phyloP scores from a whole-genome alignment of 768 basidiomycete species.

The Dacryopinax primogenitus region DNA sequence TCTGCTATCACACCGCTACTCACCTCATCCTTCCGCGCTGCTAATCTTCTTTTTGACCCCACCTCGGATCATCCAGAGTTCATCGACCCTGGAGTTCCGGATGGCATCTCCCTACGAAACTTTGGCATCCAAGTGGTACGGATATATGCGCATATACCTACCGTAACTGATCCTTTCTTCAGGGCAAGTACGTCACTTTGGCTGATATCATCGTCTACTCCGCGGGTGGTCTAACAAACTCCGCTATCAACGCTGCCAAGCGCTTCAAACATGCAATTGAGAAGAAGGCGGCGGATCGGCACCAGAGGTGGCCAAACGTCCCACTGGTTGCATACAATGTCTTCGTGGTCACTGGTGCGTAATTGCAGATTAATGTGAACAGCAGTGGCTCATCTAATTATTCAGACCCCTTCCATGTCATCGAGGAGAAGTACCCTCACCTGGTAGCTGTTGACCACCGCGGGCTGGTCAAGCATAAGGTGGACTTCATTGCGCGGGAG shows the following conservation, averaged over 20 bases:
- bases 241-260: constrained; percentile 49
- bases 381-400: not conserved
- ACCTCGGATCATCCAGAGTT: constrained; percentile 45
- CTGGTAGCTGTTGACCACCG: constrained; percentile 26
- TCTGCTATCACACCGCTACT: constrained; percentile 15
- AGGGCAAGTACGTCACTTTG: constrained; percentile 79
- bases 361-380: not conserved
- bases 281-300: constrained; percentile 42
- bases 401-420: constrained; percentile 26
- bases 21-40: constrained; percentile 26
- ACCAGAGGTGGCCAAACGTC: constrained; percentile 17
- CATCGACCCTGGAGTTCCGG: constrained; percentile 56
- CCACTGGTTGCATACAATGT: constrained; percentile 46
- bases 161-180: not conserved
- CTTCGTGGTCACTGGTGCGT: constrained; percentile 50
- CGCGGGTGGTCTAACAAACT: constrained; percentile 44
- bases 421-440: constrained; percentile 25
- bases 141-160: constrained; percentile 12
- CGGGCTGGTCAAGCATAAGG: constrained; percentile 23
- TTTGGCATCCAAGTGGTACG: constrained; percentile 81
- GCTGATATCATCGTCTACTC: constrained; percentile 85
- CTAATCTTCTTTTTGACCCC: constrained; percentile 27
- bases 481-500: constrained; percentile 73
- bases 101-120: constrained; percentile 50
- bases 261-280: constrained; percentile 53